These are phyloP conservation scores for Dillenia suffruticosa DNA, from an alignment of 164 flowering plant species.

Conservation along the genomic window DNA sequence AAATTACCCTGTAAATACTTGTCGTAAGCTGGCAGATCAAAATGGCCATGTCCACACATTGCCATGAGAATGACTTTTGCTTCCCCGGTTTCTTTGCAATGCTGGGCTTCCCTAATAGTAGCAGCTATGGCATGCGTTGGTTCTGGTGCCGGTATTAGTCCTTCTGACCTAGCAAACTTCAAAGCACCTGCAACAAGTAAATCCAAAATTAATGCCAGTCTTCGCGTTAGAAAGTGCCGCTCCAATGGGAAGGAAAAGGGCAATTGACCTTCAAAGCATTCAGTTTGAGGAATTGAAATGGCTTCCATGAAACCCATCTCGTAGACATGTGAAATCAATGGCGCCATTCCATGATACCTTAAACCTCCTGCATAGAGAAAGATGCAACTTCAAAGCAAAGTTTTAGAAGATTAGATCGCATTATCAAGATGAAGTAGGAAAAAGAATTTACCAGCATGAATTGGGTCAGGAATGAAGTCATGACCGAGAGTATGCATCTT, in stretches of 20 bases:
- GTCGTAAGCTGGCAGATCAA: constrained; percentile 87
- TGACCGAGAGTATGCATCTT: constrained; percentile 99
- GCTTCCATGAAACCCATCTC: constrained; percentile 92
- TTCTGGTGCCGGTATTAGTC: constrained; percentile 92
- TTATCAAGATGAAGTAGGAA: too few species aligned
- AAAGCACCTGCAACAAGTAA: constrained; percentile 62
- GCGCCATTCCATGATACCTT: constrained; percentile 99
- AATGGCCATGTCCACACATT: constrained; percentile 99
- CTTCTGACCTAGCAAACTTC: constrained; percentile 84
- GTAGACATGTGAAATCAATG: constrained; percentile 85
- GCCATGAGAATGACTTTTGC: constrained; percentile 86
- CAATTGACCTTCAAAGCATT: constrained; percentile 75
- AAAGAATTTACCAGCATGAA: constrained; percentile 78
- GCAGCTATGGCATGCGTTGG: constrained; percentile 99
- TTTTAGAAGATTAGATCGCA: too few species aligned
- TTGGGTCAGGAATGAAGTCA: constrained; percentile 94
- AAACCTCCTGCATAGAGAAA: constrained; percentile 60
- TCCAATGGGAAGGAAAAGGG: not conserved
- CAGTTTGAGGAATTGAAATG: constrained; percentile 73
- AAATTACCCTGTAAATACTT: constrained; percentile 80
- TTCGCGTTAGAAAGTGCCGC: not conserved
- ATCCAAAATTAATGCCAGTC: not conserved
- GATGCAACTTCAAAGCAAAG: not conserved
- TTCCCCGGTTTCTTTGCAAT: constrained; percentile 78
- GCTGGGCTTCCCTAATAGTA: constrained; percentile 85